phyloP scores from a whole-genome alignment of 495 filamentous ascomycete species.

The Aspergillus olivimuriae region DNA sequence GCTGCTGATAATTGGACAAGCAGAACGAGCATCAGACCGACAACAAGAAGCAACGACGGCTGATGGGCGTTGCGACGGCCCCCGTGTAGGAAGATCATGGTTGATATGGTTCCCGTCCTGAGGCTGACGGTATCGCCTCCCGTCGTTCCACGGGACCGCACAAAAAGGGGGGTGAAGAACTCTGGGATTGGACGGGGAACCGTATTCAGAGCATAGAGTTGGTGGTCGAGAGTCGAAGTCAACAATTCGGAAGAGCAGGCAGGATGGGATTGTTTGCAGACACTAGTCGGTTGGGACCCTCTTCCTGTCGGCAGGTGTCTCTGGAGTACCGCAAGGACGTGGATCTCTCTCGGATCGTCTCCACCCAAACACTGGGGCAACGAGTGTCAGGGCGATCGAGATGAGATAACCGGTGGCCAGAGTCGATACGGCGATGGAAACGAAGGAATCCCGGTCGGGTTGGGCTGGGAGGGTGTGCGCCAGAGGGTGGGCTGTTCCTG shows the following conservation, averaged over 20 bases:
- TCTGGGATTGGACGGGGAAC: background rate
- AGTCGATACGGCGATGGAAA: background rate
- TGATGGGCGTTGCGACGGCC: conserved; percentile 21
- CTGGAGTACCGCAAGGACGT: conserved; percentile 2
- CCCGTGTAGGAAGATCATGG: conserved; percentile 14
- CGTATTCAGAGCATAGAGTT: background rate
- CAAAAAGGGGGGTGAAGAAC: background rate
- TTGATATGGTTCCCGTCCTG: background rate
- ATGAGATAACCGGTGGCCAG: background rate
- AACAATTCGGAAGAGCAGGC: too few relatives aligned
- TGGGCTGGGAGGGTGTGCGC: too few relatives aligned
- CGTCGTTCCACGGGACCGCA: background rate
- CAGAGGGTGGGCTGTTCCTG: too few relatives aligned
- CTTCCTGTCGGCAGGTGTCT: too few relatives aligned
- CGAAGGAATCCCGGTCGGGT: background rate
- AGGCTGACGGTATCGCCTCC: background rate
- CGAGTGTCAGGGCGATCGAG: background rate
- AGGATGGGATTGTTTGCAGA: too few relatives aligned
- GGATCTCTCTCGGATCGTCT: conserved; percentile 11
- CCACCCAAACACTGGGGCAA: conserved; percentile 12
- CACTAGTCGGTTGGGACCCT: too few relatives aligned
- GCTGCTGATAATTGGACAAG: conserved; percentile 13
- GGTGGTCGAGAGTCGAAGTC: background rate
- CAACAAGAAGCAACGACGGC: conserved; percentile 13
- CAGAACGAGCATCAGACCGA: conserved; percentile 14